A percentile compares a stretch with the other conserved stretches of the same genome.
Conservation (phyloP, 768 basidiomycete species). For the Hortiboletus campestris region DNA sequence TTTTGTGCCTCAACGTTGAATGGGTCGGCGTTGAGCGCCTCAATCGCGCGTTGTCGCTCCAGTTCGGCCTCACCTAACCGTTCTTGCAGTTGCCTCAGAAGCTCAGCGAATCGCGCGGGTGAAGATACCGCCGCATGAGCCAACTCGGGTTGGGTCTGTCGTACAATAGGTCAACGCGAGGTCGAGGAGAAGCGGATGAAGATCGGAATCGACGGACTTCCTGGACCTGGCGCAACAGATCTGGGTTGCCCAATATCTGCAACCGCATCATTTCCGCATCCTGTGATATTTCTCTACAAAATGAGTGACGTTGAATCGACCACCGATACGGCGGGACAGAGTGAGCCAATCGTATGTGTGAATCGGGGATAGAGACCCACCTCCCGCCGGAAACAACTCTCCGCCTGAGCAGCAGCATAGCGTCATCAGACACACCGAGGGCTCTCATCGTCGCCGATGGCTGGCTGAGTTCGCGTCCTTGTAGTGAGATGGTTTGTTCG, state of each 20-base stretch:
- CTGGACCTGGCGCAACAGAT: constrained; percentile 70
- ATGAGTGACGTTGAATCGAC: neutral
- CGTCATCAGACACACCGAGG: constrained; percentile 59
- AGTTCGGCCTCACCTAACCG: constrained; percentile 54
- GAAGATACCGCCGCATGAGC: constrained; percentile 67
- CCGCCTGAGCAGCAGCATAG: constrained; percentile 66
- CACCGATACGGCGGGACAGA: neutral
- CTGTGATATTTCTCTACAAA: constrained; percentile 60
- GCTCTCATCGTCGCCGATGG: constrained; percentile 66
- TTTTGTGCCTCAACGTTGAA: constrained; percentile 90
- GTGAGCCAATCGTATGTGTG: neutral
- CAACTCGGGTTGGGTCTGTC: constrained; percentile 78
- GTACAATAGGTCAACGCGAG: neutral
- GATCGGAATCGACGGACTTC: constrained; percentile 40
- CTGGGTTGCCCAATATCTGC: constrained; percentile 82
- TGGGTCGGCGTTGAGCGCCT: constrained; percentile 78
- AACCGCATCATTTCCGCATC: constrained; percentile 91
- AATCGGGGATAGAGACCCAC: constrained; percentile 12
- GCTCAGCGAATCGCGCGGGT: constrained; percentile 71
- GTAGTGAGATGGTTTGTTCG: constrained; percentile 73
- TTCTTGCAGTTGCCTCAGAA: constrained; percentile 60
- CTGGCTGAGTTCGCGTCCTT: constrained; percentile 63
- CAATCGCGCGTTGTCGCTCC: constrained; percentile 58
- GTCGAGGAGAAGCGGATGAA: neutral
- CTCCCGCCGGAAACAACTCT: constrained; percentile 51